Percentiles rank a stretch among this genome's conserved stretches.
These are phyloP conservation scores for Fusarium mexicanum DNA, from an alignment of 2,329 filamentous ascomycete species.

Conservation along the genomic window DNA sequence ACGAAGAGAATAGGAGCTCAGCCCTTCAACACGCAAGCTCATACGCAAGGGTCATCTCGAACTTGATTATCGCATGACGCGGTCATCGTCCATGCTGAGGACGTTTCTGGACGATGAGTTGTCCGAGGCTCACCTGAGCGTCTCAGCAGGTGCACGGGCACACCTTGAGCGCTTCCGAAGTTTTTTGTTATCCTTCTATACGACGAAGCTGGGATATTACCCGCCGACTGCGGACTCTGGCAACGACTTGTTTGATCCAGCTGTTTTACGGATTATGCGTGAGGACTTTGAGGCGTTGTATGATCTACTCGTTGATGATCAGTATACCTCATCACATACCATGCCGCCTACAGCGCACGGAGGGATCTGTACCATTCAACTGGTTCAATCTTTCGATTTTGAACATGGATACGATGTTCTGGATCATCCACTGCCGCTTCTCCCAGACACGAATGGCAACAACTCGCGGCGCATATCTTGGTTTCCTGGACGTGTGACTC, in stretches of 20 bases:
- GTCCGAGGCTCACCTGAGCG: conserved; percentile 71
- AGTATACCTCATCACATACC: conserved; percentile 59
- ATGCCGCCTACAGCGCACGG: conserved; percentile 66
- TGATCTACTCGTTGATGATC: conserved; percentile 73
- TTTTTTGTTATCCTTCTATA: conserved; percentile 74
- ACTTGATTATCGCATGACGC: conserved; percentile 70
- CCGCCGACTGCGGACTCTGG: conserved; percentile 64
- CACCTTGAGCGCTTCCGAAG: conserved; percentile 79
- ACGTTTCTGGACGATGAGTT: conserved; percentile 78
- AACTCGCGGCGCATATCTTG: conserved; percentile 52
- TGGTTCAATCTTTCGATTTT: conserved; percentile 72
- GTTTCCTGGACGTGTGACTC: conserved; percentile 53
- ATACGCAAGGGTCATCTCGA: conserved; percentile 71
- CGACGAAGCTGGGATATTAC: conserved; percentile 75
- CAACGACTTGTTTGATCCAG: conserved; percentile 61
- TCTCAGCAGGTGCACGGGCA: conserved; percentile 66
- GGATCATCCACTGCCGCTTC: conserved; percentile 71
- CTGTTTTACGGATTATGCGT: conserved; percentile 69
- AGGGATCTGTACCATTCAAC: conserved; percentile 76
- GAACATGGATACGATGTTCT: conserved; percentile 68
- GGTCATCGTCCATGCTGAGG: conserved; percentile 67
- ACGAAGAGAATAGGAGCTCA: conserved; percentile 54
- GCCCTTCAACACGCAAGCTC: conserved; percentile 67
- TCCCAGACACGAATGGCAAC: conserved; percentile 60
- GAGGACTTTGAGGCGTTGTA: conserved; percentile 78